Evolutionary conservation across 768 basidiomycete species (phyloP), one percentile per base, ranked within the genome.

Genomic region (Amanita polypyramis): DNA sequence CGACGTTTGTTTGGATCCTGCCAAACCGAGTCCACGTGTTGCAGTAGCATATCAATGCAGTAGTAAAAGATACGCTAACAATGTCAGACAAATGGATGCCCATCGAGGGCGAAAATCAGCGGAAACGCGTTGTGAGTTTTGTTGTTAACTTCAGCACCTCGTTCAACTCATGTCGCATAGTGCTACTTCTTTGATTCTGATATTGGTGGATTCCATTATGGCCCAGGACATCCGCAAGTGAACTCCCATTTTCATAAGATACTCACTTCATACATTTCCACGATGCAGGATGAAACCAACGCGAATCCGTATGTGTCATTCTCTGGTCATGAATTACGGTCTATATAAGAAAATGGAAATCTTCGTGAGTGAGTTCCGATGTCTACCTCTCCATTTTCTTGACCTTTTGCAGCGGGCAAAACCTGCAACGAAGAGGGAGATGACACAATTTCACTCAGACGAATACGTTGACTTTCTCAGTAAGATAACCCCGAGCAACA

Each of bases 301-400:
- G 17, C 78, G 96, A 30, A 96, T 98, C 72, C 83, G 95, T 56
- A 99, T 99, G 96, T 97, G 94, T 62, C 96, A 99, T 68, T 94
- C 94, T 9, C 74, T 99, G 45, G 96, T 99, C 48, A 99, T 99
- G 96, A 99, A 98, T 67, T 97, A 97, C 64, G 93, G 94, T 15
- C 69, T 99, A 14, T 99, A 99, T 72, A 97, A 97, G 68, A 93
- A 93, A 68, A 99, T 99, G 96, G 96, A 99, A 66, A 99, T 99
- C 55, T 99, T 97, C 58, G 96, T 97, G 60, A 57, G 96, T 74
- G 5, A 15, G 41, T 17, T 6, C 23, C 12, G 15, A 40, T 23
- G 10, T n/a, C 8, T 15, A n/a, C 23, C 27, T 21, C 19, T n/a
- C 47, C 14, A 40, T 20, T 33, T 46, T 50, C 27, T 44, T 53